A percentile compares a stretch with the other conserved stretches of the same genome.
Evolutionary conservation across 139 green algal species (phyloP).

Genomic region (Chlorokybus atmophyticus): DNA sequence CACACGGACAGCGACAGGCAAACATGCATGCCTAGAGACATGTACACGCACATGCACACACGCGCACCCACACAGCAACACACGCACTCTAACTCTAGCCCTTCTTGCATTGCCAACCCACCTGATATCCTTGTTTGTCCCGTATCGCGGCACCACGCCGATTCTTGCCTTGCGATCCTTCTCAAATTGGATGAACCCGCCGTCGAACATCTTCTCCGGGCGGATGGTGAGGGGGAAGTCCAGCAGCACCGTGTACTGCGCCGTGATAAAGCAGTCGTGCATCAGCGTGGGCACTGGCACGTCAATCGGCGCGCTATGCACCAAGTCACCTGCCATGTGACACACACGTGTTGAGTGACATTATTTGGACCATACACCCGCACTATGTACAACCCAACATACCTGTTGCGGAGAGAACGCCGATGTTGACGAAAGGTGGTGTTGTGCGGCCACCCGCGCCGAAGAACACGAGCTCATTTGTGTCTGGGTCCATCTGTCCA

Average conservation of each 20-base stretch:
- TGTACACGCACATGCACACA: background rate
- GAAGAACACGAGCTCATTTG: conserved; percentile 27
- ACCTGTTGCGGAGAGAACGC: no score
- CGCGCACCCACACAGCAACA: conserved; percentile 20
- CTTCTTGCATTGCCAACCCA: conserved; percentile 14
- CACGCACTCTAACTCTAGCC: conserved; percentile 19
- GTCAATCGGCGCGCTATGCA: conserved; percentile 5
- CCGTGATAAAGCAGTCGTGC: conserved; percentile 26
- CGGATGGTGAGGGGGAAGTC: conserved; percentile 15
- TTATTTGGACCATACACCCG: background rate
- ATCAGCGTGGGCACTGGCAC: conserved; percentile 13
- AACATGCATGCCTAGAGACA: background rate
- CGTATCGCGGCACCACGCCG: conserved; percentile 18
- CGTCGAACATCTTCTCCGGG: conserved; percentile 5
- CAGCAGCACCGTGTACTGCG: conserved; percentile 18
- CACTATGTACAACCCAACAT: background rate
- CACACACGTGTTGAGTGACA: background rate
- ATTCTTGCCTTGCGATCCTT: conserved; percentile 1
- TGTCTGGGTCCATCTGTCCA: no score
- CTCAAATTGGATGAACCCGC: conserved; percentile 13
- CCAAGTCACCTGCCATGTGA: background rate
- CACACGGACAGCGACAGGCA: conserved; percentile 9
- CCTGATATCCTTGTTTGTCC: conserved; percentile 1
- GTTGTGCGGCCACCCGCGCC: no score
- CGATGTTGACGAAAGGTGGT: no score